Conservation (phyloP, 192 early-diverging fungal species). For the Backusella parvicylindrica region DNA sequence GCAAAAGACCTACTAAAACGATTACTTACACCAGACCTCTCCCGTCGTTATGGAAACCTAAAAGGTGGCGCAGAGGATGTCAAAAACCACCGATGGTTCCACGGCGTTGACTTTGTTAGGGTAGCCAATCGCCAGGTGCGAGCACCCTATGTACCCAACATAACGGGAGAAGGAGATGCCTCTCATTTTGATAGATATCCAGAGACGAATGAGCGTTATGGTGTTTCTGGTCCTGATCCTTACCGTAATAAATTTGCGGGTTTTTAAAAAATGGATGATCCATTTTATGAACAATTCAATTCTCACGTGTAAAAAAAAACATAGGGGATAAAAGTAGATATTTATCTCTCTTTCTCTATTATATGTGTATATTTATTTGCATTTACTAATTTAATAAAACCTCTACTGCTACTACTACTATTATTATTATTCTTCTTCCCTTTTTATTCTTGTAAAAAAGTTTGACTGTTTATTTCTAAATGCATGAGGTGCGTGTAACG, state of each 20-base stretch:
- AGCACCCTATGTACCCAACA: conserved; percentile 17
- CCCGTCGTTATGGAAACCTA: conserved; percentile 90
- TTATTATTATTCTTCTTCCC: no score
- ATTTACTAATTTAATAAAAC: no score
- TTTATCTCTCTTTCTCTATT: no score
- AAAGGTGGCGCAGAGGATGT: conserved; percentile 86
- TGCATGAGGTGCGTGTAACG: neutral
- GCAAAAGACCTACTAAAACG: conserved; percentile 89
- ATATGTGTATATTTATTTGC: no score
- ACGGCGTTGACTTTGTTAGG: conserved; percentile 64
- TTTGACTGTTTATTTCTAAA: neutral
- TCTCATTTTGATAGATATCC: conserved; percentile 95
- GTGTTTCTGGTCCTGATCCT: conserved; percentile 28
- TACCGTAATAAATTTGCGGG: conserved; percentile 13
- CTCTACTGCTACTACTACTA: neutral
- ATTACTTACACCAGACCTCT: conserved; percentile 85
- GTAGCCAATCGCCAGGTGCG: conserved; percentile 15
- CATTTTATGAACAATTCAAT: neutral
- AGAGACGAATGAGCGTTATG: conserved; percentile 90
- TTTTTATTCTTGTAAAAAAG: no score
- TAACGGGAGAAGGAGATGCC: conserved; percentile 77
- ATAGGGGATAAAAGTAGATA: no score
- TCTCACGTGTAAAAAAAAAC: neutral
- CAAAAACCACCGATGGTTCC: conserved; percentile 91
- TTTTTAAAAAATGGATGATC: neutral